Evolutionary conservation across 805 yeast genomes (phyloP), one percentile per base, ranked within the genome.

Genomic region (Danielia reshetovae): DNA sequence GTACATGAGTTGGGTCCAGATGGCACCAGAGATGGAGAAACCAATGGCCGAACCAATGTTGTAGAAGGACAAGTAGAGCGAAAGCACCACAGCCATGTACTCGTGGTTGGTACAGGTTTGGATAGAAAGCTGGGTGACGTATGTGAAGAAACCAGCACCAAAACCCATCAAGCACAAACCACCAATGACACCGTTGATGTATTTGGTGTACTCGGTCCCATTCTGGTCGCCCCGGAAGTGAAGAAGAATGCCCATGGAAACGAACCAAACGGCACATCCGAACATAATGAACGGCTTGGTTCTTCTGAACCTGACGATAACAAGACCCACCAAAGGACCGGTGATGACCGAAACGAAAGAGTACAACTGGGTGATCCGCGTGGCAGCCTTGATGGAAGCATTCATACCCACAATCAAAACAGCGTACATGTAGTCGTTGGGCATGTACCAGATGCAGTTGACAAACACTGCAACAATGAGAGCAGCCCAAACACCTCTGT

Each of bases 401-500:
- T 75, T 62, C 52, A 81, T 73, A 3, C 81, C 81, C 19, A 82
- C 85, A 29, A 76, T 48, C 40, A 84, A 62, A 15, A 81, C 81
- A 0, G 88, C 71, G 58, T 78, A 82, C 56, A 84, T 55, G 55
- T 71, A 84, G 47, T 78, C 84, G 40, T 77, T 75, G 33, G 81
- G 86, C 81, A 81, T 74, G 55, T 77, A 72, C 72, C 74, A 81
- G 35, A 79, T 64, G 51, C 79, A 71, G 59, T 80, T 74, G 39
- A 80, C 65, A 42, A 81, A 58, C 38, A 80, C 57, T 3, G 76
- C 81, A 42, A 81, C 69, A 19, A 66, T 50, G 38, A 81, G 50
- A n/a, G 89, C 83, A 10, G 85, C 63, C 82, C 85, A 80, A 21
- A 83, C 79, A 42, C 83, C 85, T 46, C 87, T 74, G 55, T 84